These are phyloP conservation scores for Puccinia polysora DNA, from an alignment of 1,284 basidiomycete species.

Conservation along the genomic window DNA sequence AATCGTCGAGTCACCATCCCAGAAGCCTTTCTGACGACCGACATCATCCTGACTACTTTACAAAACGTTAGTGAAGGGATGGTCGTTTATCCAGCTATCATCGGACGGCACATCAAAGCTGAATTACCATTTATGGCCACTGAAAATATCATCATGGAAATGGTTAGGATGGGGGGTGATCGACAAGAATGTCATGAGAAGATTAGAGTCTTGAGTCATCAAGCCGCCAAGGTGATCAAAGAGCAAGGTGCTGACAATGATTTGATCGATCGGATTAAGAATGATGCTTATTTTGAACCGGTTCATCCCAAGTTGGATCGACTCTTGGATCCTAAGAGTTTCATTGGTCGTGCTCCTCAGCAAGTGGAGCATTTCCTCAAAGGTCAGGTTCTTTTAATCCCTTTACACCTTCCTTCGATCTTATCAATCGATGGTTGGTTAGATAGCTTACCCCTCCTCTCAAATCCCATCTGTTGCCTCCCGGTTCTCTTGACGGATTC, in stretches of 20 bases:
- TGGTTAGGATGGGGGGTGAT: constrained; percentile 90
- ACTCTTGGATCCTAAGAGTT: constrained; percentile 71
- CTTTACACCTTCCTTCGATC: too few relatives aligned
- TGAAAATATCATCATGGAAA: constrained; percentile 98
- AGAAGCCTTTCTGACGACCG: constrained; percentile 93
- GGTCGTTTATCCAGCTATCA: constrained; percentile 95
- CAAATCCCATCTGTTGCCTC: too few relatives aligned
- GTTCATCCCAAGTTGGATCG: constrained; percentile 57
- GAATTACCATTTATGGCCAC: constrained; percentile 95
- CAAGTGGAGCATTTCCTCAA: constrained; percentile 66
- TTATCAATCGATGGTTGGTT: too few relatives aligned
- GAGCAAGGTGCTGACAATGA: constrained; percentile 93
- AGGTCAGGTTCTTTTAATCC: too few relatives aligned
- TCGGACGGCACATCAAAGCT: constrained; percentile 80
- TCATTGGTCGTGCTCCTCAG: constrained; percentile 83
- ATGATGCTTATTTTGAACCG: constrained; percentile 63
- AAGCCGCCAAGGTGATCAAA: constrained; percentile 92
- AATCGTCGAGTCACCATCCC: constrained; percentile 94
- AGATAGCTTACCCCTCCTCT: too few relatives aligned
- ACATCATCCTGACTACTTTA: constrained; percentile 89
- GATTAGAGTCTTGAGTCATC: constrained; percentile 92
- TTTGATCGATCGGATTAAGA: constrained; percentile 77
- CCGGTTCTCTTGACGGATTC: too few relatives aligned
- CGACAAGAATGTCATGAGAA: constrained; percentile 95
- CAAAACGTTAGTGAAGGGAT: constrained; percentile 95